A percentile compares a stretch with the other conserved stretches of the same genome.
Evolutionary conservation across 257 asterid species (phyloP).

Genomic region (Fraxinus cuspidata): DNA sequence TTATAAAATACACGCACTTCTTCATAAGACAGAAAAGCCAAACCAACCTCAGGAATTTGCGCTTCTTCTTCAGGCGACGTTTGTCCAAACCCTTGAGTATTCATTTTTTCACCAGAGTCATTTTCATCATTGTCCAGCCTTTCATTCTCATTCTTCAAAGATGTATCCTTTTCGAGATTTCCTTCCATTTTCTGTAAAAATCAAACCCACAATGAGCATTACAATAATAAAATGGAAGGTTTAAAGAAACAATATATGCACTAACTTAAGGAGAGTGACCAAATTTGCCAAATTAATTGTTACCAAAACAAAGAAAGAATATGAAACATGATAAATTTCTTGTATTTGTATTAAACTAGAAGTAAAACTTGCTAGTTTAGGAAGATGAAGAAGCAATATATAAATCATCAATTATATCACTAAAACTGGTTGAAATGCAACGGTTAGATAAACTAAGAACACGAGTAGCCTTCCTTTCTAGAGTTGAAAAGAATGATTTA

Average conservation of each 20-base stretch:
- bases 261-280: background rate
- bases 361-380: background rate
- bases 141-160: background rate
- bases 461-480: background rate
- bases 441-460: background rate
- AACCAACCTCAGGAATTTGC: background rate
- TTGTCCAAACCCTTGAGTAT: background rate
- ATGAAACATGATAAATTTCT: background rate
- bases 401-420: background rate
- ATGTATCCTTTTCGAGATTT: background rate
- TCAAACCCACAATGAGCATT: background rate
- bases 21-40: background rate
- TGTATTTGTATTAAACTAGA: background rate
- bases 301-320: background rate
- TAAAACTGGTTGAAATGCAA: background rate
- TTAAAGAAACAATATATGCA: background rate
- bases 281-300: background rate
- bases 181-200: background rate
- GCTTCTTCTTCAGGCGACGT: background rate
- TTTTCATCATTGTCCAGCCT: background rate
- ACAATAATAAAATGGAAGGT: background rate
- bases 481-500: background rate
- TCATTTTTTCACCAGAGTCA: background rate
- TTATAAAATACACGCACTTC: background rate
- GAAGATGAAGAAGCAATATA: background rate